phyloP scores from a whole-genome alignment of 1,139 yeast genomes.

The Candida tunisiensis region DNA sequence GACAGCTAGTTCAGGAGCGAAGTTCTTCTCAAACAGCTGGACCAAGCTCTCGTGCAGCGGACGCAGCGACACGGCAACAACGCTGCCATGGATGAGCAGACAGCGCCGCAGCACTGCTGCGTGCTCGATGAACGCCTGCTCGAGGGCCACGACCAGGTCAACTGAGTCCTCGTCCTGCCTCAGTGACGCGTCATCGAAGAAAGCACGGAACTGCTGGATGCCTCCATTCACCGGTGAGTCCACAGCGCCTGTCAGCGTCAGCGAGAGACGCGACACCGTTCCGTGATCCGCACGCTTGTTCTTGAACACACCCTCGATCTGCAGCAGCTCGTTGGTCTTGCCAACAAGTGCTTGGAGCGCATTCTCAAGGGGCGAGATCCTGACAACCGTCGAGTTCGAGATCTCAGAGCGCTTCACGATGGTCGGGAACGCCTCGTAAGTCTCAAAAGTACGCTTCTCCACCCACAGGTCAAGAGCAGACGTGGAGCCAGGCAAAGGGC shows the following conservation, averaged over 20 bases:
- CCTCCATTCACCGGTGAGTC: constrained; percentile 93
- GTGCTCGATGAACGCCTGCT: constrained; percentile 52
- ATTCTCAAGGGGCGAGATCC: constrained; percentile 72
- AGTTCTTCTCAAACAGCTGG: constrained; percentile 49
- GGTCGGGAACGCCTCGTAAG: constrained; percentile 69
- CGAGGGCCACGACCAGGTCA: constrained; percentile 32
- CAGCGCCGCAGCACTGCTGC: constrained; percentile 51
- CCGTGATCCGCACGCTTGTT: constrained; percentile 35
- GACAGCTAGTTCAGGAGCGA: constrained; percentile 46
- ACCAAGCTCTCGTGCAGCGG: constrained; percentile 53
- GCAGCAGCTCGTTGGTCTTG: constrained; percentile 58
- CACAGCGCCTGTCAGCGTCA: constrained; percentile 74
- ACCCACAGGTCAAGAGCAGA: constrained; percentile 74
- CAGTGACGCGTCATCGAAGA: constrained; percentile 30
- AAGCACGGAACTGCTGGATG: constrained; percentile 64
- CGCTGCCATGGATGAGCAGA: constrained; percentile 48
- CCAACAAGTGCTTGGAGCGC: constrained; percentile 52
- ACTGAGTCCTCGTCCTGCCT: constrained; percentile 19
- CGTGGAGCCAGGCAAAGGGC: constrained; percentile 61
- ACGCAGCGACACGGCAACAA: constrained; percentile 40
- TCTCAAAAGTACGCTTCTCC: constrained; percentile 69
- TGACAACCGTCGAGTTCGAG: constrained; percentile 31
- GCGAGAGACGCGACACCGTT: constrained; percentile 35
- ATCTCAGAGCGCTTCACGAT: constrained; percentile 76
- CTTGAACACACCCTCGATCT: constrained; percentile 46